phyloP scores from a whole-genome alignment of 495 filamentous ascomycete species.

The Xylaria grammica region DNA sequence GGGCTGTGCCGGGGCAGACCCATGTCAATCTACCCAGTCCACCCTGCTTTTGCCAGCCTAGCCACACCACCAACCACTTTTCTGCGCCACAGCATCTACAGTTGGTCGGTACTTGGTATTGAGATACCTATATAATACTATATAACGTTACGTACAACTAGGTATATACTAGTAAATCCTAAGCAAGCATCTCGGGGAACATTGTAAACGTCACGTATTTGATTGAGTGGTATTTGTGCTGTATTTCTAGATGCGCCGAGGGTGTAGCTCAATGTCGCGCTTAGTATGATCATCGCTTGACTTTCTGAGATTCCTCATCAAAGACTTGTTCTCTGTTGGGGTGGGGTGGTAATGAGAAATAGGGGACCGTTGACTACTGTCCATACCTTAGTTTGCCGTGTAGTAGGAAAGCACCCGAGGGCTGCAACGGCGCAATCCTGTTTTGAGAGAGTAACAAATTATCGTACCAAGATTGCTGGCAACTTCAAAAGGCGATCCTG shows the following conservation, averaged over 20 bases:
- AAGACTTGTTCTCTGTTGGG: not conserved
- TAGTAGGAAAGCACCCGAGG: not conserved
- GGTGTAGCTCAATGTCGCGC: not conserved
- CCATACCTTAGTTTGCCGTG: not conserved
- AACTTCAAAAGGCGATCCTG: not conserved
- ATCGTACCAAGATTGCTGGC: not conserved
- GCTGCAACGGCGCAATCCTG: not conserved
- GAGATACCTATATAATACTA: too few relatives aligned
- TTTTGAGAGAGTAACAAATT: not conserved
- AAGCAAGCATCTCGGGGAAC: too few relatives aligned
- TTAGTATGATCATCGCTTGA: conserved; percentile 4
- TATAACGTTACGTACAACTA: too few relatives aligned
- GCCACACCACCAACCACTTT: too few relatives aligned
- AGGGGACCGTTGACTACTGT: not conserved
- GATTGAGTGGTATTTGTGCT: not conserved
- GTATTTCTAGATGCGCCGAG: not conserved
- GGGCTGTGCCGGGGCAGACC: too few relatives aligned
- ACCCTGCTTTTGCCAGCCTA: too few relatives aligned
- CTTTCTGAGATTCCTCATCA: not conserved
- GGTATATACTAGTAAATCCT: too few relatives aligned
- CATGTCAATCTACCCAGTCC: too few relatives aligned
- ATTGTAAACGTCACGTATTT: too few relatives aligned
- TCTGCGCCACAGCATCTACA: too few relatives aligned
- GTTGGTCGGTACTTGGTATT: too few relatives aligned
- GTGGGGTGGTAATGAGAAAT: not conserved